phyloP scores from a whole-genome alignment of 2,329 filamentous ascomycete species.

The Claviceps fusiformis region DNA sequence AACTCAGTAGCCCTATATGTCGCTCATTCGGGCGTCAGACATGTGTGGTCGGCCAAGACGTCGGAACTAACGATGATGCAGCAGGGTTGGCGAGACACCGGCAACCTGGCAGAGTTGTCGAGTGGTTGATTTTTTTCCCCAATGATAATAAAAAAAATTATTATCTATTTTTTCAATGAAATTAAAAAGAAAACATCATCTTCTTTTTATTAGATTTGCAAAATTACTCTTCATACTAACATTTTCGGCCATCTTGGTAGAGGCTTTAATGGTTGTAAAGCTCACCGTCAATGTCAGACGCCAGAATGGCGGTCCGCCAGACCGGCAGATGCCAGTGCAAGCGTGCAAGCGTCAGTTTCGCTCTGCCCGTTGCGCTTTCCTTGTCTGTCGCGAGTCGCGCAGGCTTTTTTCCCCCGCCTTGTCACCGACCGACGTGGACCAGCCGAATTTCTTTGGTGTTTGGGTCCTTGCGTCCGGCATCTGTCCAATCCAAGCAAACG shows the following conservation, averaged over 20 bases:
- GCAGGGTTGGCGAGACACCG: not conserved
- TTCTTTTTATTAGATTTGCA: too few relatives aligned
- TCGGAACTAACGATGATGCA: constrained; percentile 1
- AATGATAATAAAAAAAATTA: too few relatives aligned
- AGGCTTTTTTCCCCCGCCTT: not conserved
- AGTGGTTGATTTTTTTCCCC: not conserved
- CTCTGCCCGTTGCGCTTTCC: not conserved
- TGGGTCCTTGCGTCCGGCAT: not conserved
- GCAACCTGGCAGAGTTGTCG: not conserved
- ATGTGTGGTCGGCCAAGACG: not conserved
- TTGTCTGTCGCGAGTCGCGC: constrained; percentile 4
- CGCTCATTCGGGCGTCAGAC: constrained; percentile 2
- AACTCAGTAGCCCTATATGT: constrained; percentile 6
- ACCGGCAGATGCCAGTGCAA: too few relatives aligned
- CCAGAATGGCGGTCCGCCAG: too few relatives aligned
- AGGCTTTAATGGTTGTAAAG: too few relatives aligned
- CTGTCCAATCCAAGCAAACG: not conserved
- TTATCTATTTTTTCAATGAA: not conserved
- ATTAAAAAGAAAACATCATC: too few relatives aligned
- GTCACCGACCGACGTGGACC: too few relatives aligned
- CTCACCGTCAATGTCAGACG: too few relatives aligned
- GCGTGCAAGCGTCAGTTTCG: not conserved
- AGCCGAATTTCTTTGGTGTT: not conserved
- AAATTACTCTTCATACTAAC: too few relatives aligned
- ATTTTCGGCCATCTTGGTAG: too few relatives aligned